phyloP scores from a whole-genome alignment of 129 eudicot genomes.

The Centrapalus pauciflorus region DNA sequence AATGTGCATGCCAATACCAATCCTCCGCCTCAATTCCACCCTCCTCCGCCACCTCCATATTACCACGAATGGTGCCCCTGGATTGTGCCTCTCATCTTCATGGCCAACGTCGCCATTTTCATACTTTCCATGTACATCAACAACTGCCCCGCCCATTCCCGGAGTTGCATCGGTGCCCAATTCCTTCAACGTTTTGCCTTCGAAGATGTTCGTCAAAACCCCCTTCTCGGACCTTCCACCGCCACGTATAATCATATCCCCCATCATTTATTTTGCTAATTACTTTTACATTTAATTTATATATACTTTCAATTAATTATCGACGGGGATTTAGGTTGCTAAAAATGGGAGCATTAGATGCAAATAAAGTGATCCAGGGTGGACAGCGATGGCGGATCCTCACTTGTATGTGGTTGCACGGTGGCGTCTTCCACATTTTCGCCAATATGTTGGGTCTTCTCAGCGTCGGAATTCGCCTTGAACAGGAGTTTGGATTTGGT shows the following conservation, averaged over 20 bases:
- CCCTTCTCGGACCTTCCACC: constrained; percentile 85
- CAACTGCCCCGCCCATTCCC: constrained; percentile 49
- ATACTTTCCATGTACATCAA: constrained; percentile 46
- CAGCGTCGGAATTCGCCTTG: constrained; percentile 74
- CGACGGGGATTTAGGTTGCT: constrained; percentile 43
- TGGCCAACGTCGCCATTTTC: constrained; percentile 40
- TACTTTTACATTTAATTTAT: too few species aligned
- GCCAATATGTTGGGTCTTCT: constrained; percentile 74
- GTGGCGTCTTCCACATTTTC: constrained; percentile 68
- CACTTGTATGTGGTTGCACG: constrained; percentile 84
- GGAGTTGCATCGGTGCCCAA: constrained; percentile 37
- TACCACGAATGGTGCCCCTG: constrained; percentile 51
- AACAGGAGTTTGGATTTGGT: constrained; percentile 87
- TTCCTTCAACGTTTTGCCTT: constrained; percentile 53
- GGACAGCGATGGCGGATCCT: constrained; percentile 55
- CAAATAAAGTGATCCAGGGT: constrained; percentile 39
- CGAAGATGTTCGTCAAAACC: constrained; percentile 53
- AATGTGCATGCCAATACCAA: constrained; percentile 15
- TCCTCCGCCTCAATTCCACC: neutral
- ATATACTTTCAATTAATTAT: too few species aligned
- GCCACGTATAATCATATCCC: constrained; percentile 51
- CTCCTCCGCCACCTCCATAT: constrained; percentile 15
- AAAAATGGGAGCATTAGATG: constrained; percentile 64
- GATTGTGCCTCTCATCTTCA: constrained; percentile 48
- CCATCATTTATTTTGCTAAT: neutral